Conservation (phyloP, 2,329 filamentous ascomycete genomes). For the Penicillium polonicum region DNA sequence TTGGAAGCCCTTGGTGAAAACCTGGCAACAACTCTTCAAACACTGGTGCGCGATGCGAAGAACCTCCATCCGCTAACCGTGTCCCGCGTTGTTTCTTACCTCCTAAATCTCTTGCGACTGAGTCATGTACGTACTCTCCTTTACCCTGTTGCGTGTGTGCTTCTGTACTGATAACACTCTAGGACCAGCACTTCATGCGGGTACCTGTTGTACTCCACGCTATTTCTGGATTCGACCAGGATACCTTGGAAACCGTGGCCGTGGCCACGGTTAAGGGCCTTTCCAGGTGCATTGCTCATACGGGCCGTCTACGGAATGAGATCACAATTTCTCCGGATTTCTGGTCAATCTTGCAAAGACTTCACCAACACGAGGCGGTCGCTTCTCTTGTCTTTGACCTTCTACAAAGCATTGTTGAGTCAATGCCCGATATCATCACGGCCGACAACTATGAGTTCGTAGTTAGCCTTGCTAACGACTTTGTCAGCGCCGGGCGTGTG, state of each 20-base stretch:
- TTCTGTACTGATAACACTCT: conserved; percentile 15
- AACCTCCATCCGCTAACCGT: conserved; percentile 81
- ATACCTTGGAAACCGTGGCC: conserved; percentile 72
- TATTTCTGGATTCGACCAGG: conserved; percentile 81
- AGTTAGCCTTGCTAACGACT: conserved; percentile 80
- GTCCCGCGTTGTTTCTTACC: conserved; percentile 81
- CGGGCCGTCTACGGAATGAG: conserved; percentile 78
- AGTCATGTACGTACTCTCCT: conserved; percentile 68
- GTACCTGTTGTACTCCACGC: conserved; percentile 88
- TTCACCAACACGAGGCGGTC: conserved; percentile 68
- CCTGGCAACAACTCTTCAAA: conserved; percentile 77
- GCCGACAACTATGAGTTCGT: conserved; percentile 94
- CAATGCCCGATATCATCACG: conserved; percentile 76
- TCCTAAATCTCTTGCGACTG: conserved; percentile 74
- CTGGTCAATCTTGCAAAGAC: conserved; percentile 80
- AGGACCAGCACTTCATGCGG: conserved; percentile 88
- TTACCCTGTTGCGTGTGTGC: conserved; percentile 14
- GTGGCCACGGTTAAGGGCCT: conserved; percentile 75
- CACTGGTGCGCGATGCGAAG: conserved; percentile 73
- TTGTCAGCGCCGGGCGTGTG: conserved; percentile 77
- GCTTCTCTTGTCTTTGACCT: conserved; percentile 81
- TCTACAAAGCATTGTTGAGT: conserved; percentile 72
- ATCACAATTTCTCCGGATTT: conserved; percentile 97
- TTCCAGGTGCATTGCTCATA: conserved; percentile 72
- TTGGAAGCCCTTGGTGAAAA: conserved; percentile 72